These are phyloP conservation scores for Globisporangium spinosum DNA, from an alignment of 352 stramenopile species.

Conservation along the genomic window DNA sequence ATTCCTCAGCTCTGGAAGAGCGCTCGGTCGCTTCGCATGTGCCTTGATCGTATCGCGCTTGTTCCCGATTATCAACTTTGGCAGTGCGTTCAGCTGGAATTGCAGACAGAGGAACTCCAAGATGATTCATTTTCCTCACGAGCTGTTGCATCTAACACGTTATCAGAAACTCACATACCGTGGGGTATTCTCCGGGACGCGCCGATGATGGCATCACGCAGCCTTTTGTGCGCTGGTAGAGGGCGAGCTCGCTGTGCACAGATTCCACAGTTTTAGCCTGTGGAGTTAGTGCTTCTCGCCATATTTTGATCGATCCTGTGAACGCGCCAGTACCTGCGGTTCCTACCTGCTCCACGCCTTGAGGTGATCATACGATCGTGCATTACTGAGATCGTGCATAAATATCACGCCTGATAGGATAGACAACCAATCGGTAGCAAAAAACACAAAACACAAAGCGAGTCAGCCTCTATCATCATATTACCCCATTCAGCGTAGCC, in stretches of 20 bases:
- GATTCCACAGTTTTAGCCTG: no score
- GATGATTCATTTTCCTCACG: not conserved
- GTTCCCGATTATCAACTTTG: constrained; percentile 80
- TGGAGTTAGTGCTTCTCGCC: no score
- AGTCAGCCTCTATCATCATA: not conserved
- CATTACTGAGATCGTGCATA: constrained; percentile 78
- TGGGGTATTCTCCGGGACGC: constrained; percentile 29
- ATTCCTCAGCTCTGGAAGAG: constrained; percentile 39
- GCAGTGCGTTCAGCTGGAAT: constrained; percentile 39
- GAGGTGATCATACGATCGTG: constrained; percentile 70
- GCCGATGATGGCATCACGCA: constrained; percentile 41
- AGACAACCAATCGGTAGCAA: not conserved
- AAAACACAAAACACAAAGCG: not conserved
- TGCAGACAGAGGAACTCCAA: not conserved
- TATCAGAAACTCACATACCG: constrained; percentile 21
- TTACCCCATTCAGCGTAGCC: no score
- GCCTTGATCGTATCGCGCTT: constrained; percentile 57
- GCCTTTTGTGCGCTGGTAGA: constrained; percentile 46
- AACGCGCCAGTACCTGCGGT: not conserved
- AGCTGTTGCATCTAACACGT: not conserved
- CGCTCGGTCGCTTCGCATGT: constrained; percentile 29
- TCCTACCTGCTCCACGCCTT: constrained; percentile 40
- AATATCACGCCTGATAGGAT: constrained; percentile 51
- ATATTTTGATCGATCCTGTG: not conserved
- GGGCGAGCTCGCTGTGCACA: constrained; percentile 33